Percentiles rank a stretch among this genome's conserved stretches.
These are phyloP conservation scores for Cicer bijugum DNA, from an alignment of 306 rosid species.

Conservation along the genomic window DNA sequence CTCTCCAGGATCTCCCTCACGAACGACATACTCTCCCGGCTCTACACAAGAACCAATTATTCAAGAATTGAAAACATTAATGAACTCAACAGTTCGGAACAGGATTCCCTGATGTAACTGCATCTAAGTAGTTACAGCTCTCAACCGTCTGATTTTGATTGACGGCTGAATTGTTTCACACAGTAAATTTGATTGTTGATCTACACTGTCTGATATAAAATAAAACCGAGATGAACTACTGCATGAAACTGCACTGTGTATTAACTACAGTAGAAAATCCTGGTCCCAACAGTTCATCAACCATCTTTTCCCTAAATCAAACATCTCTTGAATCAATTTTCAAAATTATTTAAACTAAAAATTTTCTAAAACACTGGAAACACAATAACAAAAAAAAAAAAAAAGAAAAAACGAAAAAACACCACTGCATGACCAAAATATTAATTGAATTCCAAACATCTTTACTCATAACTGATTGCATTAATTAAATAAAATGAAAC, in stretches of 20 bases:
- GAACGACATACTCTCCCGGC: slow-evolving; percentile 69
- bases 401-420: not conserved
- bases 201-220: too few relatives aligned
- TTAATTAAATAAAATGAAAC: slow-evolving; percentile 10
- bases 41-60: slow-evolving; percentile 51
- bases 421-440: not conserved
- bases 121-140: too few relatives aligned
- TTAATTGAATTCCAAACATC: not conserved
- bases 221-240: too few relatives aligned
- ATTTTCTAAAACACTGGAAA: slow-evolving; percentile 8
- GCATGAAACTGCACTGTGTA: too few relatives aligned
- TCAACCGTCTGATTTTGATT: too few relatives aligned
- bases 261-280: too few relatives aligned
- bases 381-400: not conserved
- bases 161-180: too few relatives aligned
- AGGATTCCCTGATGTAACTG: too few relatives aligned
- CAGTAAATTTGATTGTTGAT: too few relatives aligned
- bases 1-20: slow-evolving; percentile 75
- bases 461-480: not conserved
- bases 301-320: slow-evolving; percentile 18
- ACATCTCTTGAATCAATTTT: slow-evolving; percentile 20
- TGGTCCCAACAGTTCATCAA: not conserved
- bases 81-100: not conserved
- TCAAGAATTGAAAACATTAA: slow-evolving; percentile 22
- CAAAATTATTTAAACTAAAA: slow-evolving; percentile 14